A percentile compares a stretch with the other conserved stretches of the same genome.
Evolutionary conservation across 495 filamentous ascomycete species (phyloP).

Genomic region (Durotheca rogersii): DNA sequence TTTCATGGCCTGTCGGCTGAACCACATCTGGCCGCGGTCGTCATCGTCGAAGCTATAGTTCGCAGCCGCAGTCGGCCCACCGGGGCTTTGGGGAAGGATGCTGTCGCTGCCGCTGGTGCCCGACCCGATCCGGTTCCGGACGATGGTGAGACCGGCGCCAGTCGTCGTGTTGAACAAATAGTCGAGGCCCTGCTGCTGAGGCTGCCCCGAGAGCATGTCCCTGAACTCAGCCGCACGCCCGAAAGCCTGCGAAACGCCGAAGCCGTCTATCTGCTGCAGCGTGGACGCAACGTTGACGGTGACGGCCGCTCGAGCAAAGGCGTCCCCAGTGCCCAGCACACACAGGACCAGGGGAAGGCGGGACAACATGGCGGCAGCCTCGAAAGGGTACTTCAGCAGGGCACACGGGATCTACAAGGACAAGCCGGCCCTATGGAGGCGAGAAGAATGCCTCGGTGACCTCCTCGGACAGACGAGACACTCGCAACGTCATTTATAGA

Average conservation of each 20-base stretch:
- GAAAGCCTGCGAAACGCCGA: slow-evolving; percentile 55
- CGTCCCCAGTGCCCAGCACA: slow-evolving; percentile 6
- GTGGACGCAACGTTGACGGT: slow-evolving; percentile 37
- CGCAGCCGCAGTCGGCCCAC: slow-evolving; percentile 35
- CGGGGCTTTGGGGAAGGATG: slow-evolving; percentile 46
- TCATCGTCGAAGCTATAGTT: slow-evolving; percentile 49
- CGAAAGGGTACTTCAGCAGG: not conserved
- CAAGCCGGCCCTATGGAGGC: not conserved
- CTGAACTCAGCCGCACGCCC: slow-evolving; percentile 46
- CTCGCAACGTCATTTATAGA: too few species aligned
- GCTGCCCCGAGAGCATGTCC: slow-evolving; percentile 29
- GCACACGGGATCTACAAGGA: not conserved
- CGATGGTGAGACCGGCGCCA: slow-evolving; percentile 55
- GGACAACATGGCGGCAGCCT: slow-evolving; percentile 7
- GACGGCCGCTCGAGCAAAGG: slow-evolving; percentile 28
- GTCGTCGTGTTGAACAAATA: slow-evolving; percentile 48
- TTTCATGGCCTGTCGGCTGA: slow-evolving; percentile 48
- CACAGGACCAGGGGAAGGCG: slow-evolving; percentile 5
- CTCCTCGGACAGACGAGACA: too few species aligned
- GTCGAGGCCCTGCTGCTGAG: slow-evolving; percentile 44
- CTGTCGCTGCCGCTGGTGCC: slow-evolving; percentile 32
- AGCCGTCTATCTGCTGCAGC: slow-evolving; percentile 49
- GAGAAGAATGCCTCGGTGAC: too few species aligned
- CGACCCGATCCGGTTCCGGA: slow-evolving; percentile 54
- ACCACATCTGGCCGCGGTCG: slow-evolving; percentile 52